phyloP scores from a whole-genome alignment of 805 yeast genomes.

The Saccharomyces kudriavzevii region DNA sequence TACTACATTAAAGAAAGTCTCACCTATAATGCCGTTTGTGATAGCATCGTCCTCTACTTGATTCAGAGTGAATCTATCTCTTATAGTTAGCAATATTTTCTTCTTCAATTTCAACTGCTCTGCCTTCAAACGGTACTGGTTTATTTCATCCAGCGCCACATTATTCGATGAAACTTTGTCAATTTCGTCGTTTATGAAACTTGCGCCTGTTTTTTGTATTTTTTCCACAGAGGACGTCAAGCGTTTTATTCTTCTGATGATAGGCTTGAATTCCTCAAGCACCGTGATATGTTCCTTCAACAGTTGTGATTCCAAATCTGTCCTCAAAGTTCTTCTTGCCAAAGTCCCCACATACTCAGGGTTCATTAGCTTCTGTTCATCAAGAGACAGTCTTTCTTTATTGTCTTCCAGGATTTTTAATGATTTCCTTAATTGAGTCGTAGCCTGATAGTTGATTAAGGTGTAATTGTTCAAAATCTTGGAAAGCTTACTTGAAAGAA shows the following conservation, averaged over 20 bases:
- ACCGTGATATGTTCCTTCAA: constrained; percentile 47
- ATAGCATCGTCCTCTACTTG: constrained; percentile 65
- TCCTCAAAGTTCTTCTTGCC: constrained; percentile 50
- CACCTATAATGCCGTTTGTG: constrained; percentile 33
- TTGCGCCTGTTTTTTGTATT: constrained; percentile 12
- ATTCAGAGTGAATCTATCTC: constrained; percentile 55
- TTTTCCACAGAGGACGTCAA: constrained; percentile 22
- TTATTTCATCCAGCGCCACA: constrained; percentile 8
- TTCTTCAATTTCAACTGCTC: constrained; percentile 36
- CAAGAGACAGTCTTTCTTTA: constrained; percentile 12
- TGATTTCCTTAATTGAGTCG: constrained; percentile 31
- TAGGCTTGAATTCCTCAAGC: constrained; percentile 38
- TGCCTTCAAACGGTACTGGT: constrained; percentile 13
- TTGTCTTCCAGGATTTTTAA: constrained; percentile 31
- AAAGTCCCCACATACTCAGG: constrained; percentile 47
- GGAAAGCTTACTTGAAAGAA: constrained; percentile 31
- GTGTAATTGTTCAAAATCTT: constrained; percentile 28
- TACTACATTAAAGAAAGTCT: constrained; percentile 53
- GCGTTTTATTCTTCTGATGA: constrained; percentile 35
- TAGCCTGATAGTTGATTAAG: constrained; percentile 23
- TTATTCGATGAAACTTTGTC: constrained; percentile 17
- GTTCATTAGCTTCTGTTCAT: constrained; percentile 36
- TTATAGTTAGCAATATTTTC: constrained; percentile 43
- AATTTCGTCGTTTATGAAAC: constrained; percentile 18
- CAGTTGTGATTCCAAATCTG: constrained; percentile 53